Evolutionary conservation across 805 yeast genomes (phyloP), one percentile per base, ranked within the genome.

Genomic region (Yarrowia porcina): DNA sequence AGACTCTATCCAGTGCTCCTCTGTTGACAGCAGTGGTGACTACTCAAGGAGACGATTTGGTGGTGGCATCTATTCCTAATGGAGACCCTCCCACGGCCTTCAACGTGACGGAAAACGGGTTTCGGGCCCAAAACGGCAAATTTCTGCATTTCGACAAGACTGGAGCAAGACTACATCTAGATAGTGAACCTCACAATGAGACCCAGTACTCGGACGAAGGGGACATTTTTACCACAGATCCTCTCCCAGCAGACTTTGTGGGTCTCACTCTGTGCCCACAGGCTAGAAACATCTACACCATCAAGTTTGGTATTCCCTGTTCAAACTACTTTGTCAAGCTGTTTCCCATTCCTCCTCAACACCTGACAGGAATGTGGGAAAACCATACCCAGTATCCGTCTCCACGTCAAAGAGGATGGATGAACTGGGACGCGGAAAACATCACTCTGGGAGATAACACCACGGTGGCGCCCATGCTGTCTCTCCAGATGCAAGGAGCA

Each of bases 41-140:
- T 9, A 52, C 59, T 9, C 27, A 36, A 18, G 59, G 44, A 17
- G 59, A 52, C 33, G 23, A 35, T n/a, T 18, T 52, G 33, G 59
- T 52, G 23, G 59, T 52, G 21, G 59, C 44, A 3, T 4, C 39
- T 15, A 52, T 36, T 9, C 59, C 59, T 13, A 52, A 52, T 17
- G 59, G 59, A 6, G 59, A 52, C 18, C 59, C 59, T 17, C 59
- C 59, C n/a, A 35, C 33, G 33, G 59, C 59, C 10, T 52, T 52
- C 44, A 52, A 52, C 59, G 59, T 52, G 33, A 35, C 59, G 1
- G 32, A 18, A n/a, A 11, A 33, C 23, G 59, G 59, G 3, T 52
- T 52, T 13, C 10, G 59, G 2, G 42, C 59, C 3, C 59, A 52
- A 9, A 52, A 52, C 44, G 59, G 59, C 15, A 52, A 52, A 25